A percentile compares a stretch with the other conserved stretches of the same genome.
Conservation (phyloP, 2,329 filamentous ascomycete species). For the Ophiostoma perfectum region DNA sequence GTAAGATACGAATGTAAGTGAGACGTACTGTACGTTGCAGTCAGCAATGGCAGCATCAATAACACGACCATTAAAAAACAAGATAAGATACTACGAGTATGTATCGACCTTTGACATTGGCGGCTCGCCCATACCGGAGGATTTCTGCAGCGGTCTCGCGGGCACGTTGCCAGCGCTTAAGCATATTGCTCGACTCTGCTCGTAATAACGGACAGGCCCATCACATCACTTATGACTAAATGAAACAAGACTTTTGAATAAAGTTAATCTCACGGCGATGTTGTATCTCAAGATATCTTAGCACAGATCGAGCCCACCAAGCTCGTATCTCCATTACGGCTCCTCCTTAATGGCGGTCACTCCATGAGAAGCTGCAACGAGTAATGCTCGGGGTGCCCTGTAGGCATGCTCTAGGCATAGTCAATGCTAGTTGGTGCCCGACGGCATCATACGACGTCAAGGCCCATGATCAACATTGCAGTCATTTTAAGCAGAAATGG, state of each 20-base stretch:
- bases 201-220: too few relatives aligned
- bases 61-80: neutral
- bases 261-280: too few relatives aligned
- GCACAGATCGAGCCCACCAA: too few relatives aligned
- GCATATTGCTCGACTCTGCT: neutral
- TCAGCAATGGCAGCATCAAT: neutral
- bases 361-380: too few relatives aligned
- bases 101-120: neutral
- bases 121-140: neutral
- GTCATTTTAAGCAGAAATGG: neutral
- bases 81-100: too few relatives aligned
- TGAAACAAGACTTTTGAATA: too few relatives aligned
- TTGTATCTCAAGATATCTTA: too few relatives aligned
- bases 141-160: neutral
- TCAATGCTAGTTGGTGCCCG: neutral
- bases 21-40: neutral
- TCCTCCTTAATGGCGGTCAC: too few relatives aligned
- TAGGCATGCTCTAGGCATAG: neutral
- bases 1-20: neutral
- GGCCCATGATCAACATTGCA: neutral
- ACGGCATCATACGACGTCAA: neutral
- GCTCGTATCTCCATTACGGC: too few relatives aligned
- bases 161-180: neutral
- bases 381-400: conserved; percentile 1
- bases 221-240: too few relatives aligned